Conservation (phyloP, 2,329 filamentous ascomycete genomes). For the Elsinoe necatrix region DNA sequence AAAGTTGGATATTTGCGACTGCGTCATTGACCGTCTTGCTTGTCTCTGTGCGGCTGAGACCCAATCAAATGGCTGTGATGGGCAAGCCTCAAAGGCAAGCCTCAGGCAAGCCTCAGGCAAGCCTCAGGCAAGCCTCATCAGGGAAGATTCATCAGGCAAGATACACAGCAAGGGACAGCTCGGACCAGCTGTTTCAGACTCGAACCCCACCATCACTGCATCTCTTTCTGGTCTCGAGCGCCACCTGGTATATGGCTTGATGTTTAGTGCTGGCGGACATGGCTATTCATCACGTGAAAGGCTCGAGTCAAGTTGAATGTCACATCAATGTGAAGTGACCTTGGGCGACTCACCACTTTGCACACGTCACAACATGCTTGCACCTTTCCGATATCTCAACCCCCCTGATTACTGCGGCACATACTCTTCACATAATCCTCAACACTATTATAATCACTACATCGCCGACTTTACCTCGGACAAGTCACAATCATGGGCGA, state of each 20-base stretch:
- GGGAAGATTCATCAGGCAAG: too few species aligned
- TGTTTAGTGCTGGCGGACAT: not conserved
- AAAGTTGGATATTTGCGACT: constrained; percentile 5
- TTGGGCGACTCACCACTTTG: not conserved
- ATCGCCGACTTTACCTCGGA: too few species aligned
- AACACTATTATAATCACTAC: not conserved
- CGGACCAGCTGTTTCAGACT: constrained; percentile 10
- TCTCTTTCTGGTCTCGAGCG: not conserved
- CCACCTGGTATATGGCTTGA: not conserved
- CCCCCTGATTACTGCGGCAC: not conserved
- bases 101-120: not conserved
- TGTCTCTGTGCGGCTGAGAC: constrained; percentile 6
- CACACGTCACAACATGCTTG: not conserved
- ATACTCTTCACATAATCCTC: not conserved
- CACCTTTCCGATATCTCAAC: not conserved
- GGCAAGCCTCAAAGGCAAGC: not conserved
- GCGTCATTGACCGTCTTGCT: constrained; percentile 12
- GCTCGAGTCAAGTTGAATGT: not conserved
- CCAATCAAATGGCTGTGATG: not conserved
- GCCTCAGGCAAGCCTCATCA: not conserved
- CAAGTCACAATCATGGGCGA: constrained; percentile 13
- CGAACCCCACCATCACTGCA: not conserved
- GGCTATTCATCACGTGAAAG: not conserved
- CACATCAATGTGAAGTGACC: not conserved
- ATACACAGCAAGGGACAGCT: not conserved